phyloP scores from a whole-genome alignment of 768 basidiomycete species.

The Pisolithus microcarpus region DNA sequence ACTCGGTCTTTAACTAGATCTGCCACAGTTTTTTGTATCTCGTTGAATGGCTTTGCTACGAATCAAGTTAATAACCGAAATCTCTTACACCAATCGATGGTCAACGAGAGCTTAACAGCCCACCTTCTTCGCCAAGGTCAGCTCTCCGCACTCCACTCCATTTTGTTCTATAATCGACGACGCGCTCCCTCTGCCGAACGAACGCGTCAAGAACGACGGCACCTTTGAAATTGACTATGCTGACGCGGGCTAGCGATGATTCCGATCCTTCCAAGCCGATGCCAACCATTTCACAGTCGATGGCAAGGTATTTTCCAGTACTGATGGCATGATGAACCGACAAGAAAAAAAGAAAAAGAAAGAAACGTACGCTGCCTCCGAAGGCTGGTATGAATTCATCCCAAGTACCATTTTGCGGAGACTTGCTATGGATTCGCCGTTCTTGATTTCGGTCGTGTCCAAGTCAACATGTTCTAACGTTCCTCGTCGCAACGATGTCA shows the following conservation, averaged over 20 bases:
- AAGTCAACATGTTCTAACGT: slow-evolving; percentile 11
- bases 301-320: slow-evolving; percentile 67
- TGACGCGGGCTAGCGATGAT: slow-evolving; percentile 82
- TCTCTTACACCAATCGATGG: neutral
- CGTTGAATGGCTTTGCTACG: slow-evolving; percentile 68
- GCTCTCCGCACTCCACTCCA: slow-evolving; percentile 75
- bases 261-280: slow-evolving; percentile 79
- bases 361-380: slow-evolving; percentile 39
- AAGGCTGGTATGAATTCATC: slow-evolving; percentile 31
- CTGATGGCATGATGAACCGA: slow-evolving; percentile 25
- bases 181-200: slow-evolving; percentile 78
- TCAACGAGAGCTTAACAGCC: slow-evolving; percentile 1
- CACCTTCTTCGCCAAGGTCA: slow-evolving; percentile 64
- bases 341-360: neutral
- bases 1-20: slow-evolving; percentile 70
- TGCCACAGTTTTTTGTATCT: slow-evolving; percentile 73
- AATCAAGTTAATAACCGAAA: neutral
- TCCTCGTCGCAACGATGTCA: slow-evolving; percentile 2
- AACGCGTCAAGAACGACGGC: slow-evolving; percentile 74
- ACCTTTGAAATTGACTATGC: slow-evolving; percentile 85
- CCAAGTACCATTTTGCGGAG: slow-evolving; percentile 52
- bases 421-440: slow-evolving; percentile 40
- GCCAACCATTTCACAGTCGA: slow-evolving; percentile 99
- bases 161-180: slow-evolving; percentile 89
- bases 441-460: slow-evolving; percentile 28